Evolutionary conservation across 2,329 filamentous ascomycete genomes (phyloP).

Genomic region (Epichloe hybrida): DNA sequence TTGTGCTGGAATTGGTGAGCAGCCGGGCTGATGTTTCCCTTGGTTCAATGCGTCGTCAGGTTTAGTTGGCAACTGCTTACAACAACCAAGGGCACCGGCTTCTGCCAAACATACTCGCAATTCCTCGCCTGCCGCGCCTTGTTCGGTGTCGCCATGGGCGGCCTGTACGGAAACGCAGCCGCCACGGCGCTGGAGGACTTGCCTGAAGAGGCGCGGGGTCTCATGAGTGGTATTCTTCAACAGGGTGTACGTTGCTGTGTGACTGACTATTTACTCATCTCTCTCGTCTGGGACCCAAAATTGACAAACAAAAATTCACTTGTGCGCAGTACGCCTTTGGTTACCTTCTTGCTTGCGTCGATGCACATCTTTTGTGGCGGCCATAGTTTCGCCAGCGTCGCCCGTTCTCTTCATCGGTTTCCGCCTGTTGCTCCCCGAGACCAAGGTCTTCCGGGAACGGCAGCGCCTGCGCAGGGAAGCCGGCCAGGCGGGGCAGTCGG

Average conservation of each 20-base stretch:
- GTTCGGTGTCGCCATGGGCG: conserved; percentile 74
- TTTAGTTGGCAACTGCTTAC: no score
- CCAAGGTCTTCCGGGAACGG: conserved; percentile 55
- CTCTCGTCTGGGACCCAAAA: no score
- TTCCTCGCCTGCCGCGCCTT: conserved; percentile 64
- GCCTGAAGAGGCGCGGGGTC: conserved; percentile 51
- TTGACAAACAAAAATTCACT: not conserved
- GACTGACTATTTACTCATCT: not conserved
- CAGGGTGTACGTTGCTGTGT: conserved; percentile 38
- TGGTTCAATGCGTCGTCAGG: no score
- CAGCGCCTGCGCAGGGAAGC: conserved; percentile 43
- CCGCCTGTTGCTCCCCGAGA: conserved; percentile 68
- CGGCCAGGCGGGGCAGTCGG: conserved; percentile 18
- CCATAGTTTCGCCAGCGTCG: no score
- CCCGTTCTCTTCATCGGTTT: conserved; percentile 70
- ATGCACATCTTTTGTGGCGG: no score
- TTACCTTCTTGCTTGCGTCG: no score
- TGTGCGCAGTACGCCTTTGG: conserved; percentile 40
- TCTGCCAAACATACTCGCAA: conserved; percentile 51
- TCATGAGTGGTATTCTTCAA: conserved; percentile 65
- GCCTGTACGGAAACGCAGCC: conserved; percentile 64
- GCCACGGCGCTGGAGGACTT: conserved; percentile 68
- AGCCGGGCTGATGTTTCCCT: not conserved
- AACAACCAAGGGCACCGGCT: conserved; percentile 45
- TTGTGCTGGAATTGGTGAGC: conserved; percentile 54